A percentile compares a stretch with the other conserved stretches of the same genome.
phyloP scores from a whole-genome alignment of 2,329 filamentous ascomycete species.

The Aspergillus sojae region DNA sequence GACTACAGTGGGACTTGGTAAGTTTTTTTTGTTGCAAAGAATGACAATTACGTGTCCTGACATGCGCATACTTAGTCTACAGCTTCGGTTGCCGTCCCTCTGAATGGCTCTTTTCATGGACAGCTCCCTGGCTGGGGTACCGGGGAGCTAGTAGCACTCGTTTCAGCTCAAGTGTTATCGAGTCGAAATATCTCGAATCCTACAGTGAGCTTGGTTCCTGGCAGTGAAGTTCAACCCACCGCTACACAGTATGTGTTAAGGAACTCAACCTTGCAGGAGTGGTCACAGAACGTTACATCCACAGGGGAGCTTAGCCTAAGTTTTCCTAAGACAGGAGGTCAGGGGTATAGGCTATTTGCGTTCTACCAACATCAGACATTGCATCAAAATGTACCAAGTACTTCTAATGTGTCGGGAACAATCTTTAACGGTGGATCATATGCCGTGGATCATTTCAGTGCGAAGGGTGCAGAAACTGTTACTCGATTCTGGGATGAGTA shows the following conservation, averaged over 20 bases:
- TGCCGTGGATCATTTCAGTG: constrained; percentile 45
- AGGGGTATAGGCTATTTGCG: constrained; percentile 17
- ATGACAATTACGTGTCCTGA: background rate
- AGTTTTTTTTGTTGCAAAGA: background rate
- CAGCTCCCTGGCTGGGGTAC: constrained; percentile 43
- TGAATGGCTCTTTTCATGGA: constrained; percentile 36
- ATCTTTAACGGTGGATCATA: constrained; percentile 42
- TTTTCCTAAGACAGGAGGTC: constrained; percentile 3
- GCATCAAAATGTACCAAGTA: constrained; percentile 30
- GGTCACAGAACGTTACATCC: constrained; percentile 11
- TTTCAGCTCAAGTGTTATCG: constrained; percentile 23
- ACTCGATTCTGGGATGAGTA: constrained; percentile 45
- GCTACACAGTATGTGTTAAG: constrained; percentile 16
- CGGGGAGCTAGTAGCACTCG: constrained; percentile 32
- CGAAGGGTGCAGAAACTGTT: constrained; percentile 37
- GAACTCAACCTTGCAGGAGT: constrained; percentile 14
- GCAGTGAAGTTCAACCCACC: constrained; percentile 5
- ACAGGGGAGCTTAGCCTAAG: constrained; percentile 12
- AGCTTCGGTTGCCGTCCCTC: constrained; percentile 10
- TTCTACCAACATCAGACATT: constrained; percentile 21
- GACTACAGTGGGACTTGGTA: constrained; percentile 34
- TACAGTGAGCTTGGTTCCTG: constrained; percentile 1
- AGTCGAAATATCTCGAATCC: constrained; percentile 17
- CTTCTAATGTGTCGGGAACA: constrained; percentile 20
- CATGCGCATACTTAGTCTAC: constrained; percentile 7